Evolutionary conservation across 495 filamentous ascomycete species (phyloP).

Genomic region (Endocarpon pusillum): DNA sequence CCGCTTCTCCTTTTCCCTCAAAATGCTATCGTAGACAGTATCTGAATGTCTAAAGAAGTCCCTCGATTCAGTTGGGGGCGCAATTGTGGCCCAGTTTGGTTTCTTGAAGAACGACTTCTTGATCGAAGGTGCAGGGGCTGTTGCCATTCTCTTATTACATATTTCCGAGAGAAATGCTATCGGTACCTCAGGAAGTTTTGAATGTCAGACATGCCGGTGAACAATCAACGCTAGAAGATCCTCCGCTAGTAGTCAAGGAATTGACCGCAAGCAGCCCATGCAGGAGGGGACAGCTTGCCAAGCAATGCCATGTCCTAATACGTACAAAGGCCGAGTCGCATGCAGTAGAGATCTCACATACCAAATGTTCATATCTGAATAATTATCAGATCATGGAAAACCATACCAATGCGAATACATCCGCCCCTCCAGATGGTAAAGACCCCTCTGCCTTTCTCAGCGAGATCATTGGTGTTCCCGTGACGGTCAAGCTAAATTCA

Average conservation of each 20-base stretch:
- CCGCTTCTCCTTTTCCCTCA: slow-evolving; percentile 34
- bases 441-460: slow-evolving; percentile 82
- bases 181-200: no score
- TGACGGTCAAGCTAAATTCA: slow-evolving; percentile 90
- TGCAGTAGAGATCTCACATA: no score
- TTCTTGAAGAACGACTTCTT: slow-evolving; percentile 55
- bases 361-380: no score
- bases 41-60: slow-evolving; percentile 52
- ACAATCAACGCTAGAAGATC: slow-evolving; percentile 5
- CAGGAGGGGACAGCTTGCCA: no score
- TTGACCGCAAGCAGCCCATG: no score
- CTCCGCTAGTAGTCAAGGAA: no score
- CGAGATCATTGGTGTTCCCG: slow-evolving; percentile 80
- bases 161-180: no score
- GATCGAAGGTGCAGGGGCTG: slow-evolving; percentile 8
- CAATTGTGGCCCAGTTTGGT: slow-evolving; percentile 35
- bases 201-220: slow-evolving; percentile 1
- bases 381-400: no score
- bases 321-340: no score
- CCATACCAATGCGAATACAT: no score
- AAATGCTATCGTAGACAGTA: slow-evolving; percentile 38
- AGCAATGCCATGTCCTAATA: no score
- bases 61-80: slow-evolving; percentile 25
- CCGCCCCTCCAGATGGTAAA: no score
- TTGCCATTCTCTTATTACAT: slow-evolving; percentile 4